These are phyloP conservation scores for Carex arenaria DNA, from an alignment of 202 grass and related monocot species.

Conservation along the genomic window DNA sequence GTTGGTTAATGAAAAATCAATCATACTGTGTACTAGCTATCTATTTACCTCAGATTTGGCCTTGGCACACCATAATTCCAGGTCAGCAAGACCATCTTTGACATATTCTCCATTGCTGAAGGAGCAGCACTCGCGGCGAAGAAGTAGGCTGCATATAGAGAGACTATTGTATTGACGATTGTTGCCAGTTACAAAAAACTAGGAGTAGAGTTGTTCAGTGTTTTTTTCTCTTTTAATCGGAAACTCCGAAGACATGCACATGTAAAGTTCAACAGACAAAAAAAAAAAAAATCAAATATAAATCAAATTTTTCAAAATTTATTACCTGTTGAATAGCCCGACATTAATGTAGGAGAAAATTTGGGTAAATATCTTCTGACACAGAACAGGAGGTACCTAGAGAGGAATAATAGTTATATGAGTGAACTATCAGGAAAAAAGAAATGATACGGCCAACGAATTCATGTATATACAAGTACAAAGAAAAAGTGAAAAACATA, in stretches of 20 bases:
- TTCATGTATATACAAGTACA: not conserved
- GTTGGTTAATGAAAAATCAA: conserved; percentile 22
- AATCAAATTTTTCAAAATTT: conserved; percentile 15
- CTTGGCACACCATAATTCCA: conserved; percentile 96
- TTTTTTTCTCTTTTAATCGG: not conserved
- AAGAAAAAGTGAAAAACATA: not conserved
- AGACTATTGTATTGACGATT: not conserved
- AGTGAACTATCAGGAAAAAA: not conserved
- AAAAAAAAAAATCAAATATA: not conserved
- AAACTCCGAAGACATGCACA: not conserved
- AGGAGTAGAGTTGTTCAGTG: not conserved
- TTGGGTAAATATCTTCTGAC: conserved; percentile 91
- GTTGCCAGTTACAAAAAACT: not conserved
- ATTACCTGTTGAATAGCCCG: conserved; percentile 90
- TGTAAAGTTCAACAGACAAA: not conserved
- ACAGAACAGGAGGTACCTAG: conserved; percentile 68
- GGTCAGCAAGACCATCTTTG: conserved; percentile 86
- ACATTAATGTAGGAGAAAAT: conserved; percentile 95
- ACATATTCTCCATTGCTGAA: conserved; percentile 98
- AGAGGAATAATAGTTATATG: conserved; percentile 17
- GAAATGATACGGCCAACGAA: conserved; percentile 20
- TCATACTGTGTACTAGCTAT: conserved; percentile 16
- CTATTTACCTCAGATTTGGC: conserved; percentile 74
- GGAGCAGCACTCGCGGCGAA: conserved; percentile 95
- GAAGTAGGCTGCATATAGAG: conserved; percentile 65